These are phyloP conservation scores for Petunia hybrid DNA, from an alignment of 305 asterid genomes.

Conservation along the genomic window DNA sequence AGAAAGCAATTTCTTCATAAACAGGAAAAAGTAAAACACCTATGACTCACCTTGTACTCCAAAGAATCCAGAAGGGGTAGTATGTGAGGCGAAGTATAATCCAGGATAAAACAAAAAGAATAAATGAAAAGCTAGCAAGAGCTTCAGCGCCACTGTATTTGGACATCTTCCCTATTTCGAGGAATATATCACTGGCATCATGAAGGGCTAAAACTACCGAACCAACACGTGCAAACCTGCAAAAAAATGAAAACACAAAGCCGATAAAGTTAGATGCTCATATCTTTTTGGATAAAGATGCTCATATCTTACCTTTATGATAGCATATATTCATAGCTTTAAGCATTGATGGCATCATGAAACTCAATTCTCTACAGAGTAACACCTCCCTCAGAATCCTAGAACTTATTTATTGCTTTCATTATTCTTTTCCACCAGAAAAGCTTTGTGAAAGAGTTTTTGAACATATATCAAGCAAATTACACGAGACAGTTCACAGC, in stretches of 20 bases:
- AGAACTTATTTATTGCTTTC: neutral
- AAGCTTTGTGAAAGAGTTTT: neutral
- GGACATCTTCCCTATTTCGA: conserved; percentile 96
- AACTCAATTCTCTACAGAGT: neutral
- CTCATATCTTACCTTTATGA: conserved; percentile 14
- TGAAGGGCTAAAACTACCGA: conserved; percentile 91
- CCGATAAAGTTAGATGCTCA: conserved; percentile 17
- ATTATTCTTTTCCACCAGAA: neutral
- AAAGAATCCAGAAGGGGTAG: conserved; percentile 89
- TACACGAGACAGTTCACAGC: neutral
- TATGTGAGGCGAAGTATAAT: conserved; percentile 78
- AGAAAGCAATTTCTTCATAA: conserved; percentile 13
- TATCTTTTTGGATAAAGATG: too few species aligned
- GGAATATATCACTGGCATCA: conserved; percentile 89
- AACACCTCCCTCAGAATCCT: conserved; percentile 4
- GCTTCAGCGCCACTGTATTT: conserved; percentile 88
- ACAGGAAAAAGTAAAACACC: conserved; percentile 7
- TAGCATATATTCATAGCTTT: conserved; percentile 12
- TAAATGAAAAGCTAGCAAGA: conserved; percentile 80
- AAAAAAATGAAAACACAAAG: conserved; percentile 33
- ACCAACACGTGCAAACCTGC: conserved; percentile 92
- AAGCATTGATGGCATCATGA: neutral
- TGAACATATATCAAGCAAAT: neutral
- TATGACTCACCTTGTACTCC: conserved; percentile 86
- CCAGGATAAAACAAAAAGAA: conserved; percentile 73